Conservation (phyloP, 2,329 filamentous ascomycete species). For the Aspergillus sp. region DNA sequence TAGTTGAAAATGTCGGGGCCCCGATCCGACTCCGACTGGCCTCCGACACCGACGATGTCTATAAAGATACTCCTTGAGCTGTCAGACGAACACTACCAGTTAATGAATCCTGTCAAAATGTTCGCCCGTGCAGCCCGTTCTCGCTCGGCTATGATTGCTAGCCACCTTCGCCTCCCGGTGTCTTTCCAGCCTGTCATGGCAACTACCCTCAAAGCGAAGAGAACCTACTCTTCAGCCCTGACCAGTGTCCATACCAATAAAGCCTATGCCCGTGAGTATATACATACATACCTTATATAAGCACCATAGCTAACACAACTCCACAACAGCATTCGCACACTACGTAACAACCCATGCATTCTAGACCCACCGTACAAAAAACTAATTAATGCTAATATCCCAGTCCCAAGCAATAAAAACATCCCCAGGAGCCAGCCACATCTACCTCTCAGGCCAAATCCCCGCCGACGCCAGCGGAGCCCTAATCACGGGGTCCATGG, state of each 20-base stretch:
- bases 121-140: no score
- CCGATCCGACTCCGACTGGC: not conserved
- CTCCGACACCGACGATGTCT: no score
- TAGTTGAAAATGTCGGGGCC: not conserved
- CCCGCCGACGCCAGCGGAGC: conserved; percentile 57
- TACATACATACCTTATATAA: not conserved
- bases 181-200: not conserved
- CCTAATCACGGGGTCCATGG: conserved; percentile 45
- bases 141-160: no score
- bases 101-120: no score
- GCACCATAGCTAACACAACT: not conserved
- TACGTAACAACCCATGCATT: not conserved
- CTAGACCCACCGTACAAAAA: no score
- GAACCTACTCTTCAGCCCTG: not conserved
- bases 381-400: not conserved
- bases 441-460: conserved; percentile 70
- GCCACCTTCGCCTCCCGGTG: not conserved
- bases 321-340: conserved; percentile 1
- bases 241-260: not conserved
- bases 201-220: not conserved
- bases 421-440: conserved; percentile 59
- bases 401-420: conserved; percentile 27
- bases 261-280: not conserved
- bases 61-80: no score
- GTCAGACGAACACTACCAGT: not conserved